Conservation (phyloP, 1,284 basidiomycete genomes). For the Ceratobasidium sp. region DNA sequence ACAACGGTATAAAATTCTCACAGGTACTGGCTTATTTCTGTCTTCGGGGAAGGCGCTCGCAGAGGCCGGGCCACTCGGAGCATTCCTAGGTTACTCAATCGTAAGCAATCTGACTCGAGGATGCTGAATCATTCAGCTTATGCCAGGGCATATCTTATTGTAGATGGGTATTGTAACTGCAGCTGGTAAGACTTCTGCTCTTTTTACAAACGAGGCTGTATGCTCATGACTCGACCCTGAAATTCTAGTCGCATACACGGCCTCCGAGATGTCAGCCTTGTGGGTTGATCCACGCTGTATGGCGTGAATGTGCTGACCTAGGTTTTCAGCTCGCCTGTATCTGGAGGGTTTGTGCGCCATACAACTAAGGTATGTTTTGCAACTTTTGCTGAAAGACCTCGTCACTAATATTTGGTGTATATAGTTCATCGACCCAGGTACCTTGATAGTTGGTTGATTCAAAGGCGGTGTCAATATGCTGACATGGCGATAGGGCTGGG, state of each 20-base stretch:
- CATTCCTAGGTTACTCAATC: conserved; percentile 43
- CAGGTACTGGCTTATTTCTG: conserved; percentile 45
- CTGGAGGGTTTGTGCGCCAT: conserved; percentile 43
- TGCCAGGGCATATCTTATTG: not conserved
- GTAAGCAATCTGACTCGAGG: conserved; percentile 16
- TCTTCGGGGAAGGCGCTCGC: conserved; percentile 44
- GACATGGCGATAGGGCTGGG: conserved; percentile 26
- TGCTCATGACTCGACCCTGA: conserved; percentile 4
- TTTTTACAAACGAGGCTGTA: not conserved
- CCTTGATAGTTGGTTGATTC: not conserved
- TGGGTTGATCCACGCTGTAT: not conserved
- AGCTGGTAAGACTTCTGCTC: conserved; percentile 12
- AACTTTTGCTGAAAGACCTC: not conserved
- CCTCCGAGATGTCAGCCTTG: conserved; percentile 43
- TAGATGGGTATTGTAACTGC: conserved; percentile 38
- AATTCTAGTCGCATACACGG: conserved; percentile 34
- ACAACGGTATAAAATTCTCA: not conserved
- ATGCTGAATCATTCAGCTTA: conserved; percentile 1
- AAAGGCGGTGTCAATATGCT: not conserved
- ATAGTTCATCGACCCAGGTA: conserved; percentile 45
- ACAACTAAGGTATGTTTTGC: conserved; percentile 35
- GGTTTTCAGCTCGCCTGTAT: conserved; percentile 33
- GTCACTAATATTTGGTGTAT: not conserved
- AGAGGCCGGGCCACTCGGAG: conserved; percentile 45
- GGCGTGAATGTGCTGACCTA: not conserved